These are phyloP conservation scores for Emmonsiellopsis sp. DNA, from an alignment of 2,329 filamentous ascomycete genomes.

Conservation along the genomic window DNA sequence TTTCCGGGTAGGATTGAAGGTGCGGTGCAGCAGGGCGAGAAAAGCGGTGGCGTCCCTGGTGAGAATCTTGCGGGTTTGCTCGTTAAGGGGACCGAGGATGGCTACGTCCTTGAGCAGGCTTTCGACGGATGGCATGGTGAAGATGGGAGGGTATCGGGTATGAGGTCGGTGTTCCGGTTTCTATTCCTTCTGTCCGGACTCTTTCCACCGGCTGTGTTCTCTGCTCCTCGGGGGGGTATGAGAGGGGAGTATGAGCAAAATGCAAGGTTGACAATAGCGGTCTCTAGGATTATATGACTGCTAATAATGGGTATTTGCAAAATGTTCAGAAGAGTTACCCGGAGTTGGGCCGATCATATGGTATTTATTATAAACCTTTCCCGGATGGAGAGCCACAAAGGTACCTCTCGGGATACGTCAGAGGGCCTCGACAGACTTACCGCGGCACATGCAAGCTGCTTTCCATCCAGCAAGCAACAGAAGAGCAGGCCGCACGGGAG, in stretches of 20 bases:
- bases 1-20: slow-evolving; percentile 87
- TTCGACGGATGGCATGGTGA: slow-evolving; percentile 59
- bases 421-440: not conserved
- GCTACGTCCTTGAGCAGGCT: slow-evolving; percentile 77
- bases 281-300: too few relatives aligned
- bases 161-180: too few relatives aligned
- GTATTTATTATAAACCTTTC: slow-evolving; percentile 1
- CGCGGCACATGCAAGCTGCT: slow-evolving; percentile 2
- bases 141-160: not conserved
- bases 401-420: slow-evolving; percentile 2
- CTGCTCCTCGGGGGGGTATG: too few relatives aligned
- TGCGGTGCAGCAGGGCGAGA: slow-evolving; percentile 86
- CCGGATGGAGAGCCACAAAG: not conserved
- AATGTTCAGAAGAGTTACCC: not conserved
- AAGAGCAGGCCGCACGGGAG: too few relatives aligned
- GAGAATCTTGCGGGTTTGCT: slow-evolving; percentile 79
- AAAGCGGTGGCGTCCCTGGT: slow-evolving; percentile 85
- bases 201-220: too few relatives aligned
- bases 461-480: not conserved
- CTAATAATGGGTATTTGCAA: not conserved
- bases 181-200: too few relatives aligned
- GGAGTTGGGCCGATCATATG: slow-evolving; percentile 2
- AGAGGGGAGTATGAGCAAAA: too few relatives aligned
- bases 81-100: slow-evolving; percentile 69
- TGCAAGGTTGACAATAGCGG: too few relatives aligned